Evolutionary conservation across 495 filamentous ascomycete species (phyloP).

Genomic region (Tuber indicum): DNA sequence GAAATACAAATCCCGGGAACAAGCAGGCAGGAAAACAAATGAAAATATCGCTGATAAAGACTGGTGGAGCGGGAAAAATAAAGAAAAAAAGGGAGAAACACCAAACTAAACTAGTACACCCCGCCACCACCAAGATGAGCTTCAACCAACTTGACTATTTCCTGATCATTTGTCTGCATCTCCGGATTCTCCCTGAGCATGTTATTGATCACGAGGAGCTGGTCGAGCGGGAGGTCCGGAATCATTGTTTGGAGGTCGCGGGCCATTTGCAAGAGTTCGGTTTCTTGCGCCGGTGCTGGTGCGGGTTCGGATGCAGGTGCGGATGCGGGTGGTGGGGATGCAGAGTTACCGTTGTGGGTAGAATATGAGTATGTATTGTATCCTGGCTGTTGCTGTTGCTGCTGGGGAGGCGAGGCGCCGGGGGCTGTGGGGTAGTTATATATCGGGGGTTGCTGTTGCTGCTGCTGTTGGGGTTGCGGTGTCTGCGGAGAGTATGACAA

Average conservation of each 20-base stretch:
- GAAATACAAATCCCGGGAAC: background rate
- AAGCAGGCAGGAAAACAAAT: background rate
- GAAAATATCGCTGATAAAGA: background rate
- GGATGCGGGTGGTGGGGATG: constrained; percentile 10
- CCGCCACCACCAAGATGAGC: constrained; percentile 24
- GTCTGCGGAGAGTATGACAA: constrained; percentile 22
- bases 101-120: constrained; percentile 1
- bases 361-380: constrained; percentile 20
- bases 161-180: constrained; percentile 35
- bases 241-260: constrained; percentile 36
- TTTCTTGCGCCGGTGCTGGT: constrained; percentile 11
- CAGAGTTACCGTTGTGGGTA: constrained; percentile 17
- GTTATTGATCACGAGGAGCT: constrained; percentile 39
- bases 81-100: constrained; percentile 15
- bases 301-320: constrained; percentile 9
- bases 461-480: constrained; percentile 16
- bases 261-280: constrained; percentile 32
- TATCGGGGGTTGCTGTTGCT: constrained; percentile 19
- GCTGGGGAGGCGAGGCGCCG: constrained; percentile 12
- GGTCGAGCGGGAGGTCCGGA: constrained; percentile 33
- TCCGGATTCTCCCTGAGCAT: constrained; percentile 39
- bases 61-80: constrained; percentile 11
- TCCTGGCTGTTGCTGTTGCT: constrained; percentile 24
- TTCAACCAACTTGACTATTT: constrained; percentile 37
- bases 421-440: constrained; percentile 27